These are phyloP conservation scores for Lasiosphaeriaceae sp. DNA, from an alignment of 495 filamentous ascomycete species.

Conservation along the genomic window DNA sequence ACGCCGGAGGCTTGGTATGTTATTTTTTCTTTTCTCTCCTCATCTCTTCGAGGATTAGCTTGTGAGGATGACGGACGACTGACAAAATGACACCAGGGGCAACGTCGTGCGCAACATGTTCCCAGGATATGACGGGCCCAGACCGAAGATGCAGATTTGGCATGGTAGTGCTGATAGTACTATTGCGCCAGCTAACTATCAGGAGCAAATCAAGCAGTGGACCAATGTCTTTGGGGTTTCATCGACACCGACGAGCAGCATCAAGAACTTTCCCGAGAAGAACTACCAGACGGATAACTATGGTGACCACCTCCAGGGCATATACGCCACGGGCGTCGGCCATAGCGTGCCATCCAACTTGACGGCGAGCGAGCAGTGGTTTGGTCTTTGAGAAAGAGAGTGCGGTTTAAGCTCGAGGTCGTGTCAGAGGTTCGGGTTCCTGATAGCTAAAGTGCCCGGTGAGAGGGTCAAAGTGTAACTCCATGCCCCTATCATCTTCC, in stretches of 20 bases:
- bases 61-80: background rate
- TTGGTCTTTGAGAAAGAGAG: conserved; percentile 25
- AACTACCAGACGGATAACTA: conserved; percentile 37
- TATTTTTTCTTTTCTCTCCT: background rate
- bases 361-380: conserved; percentile 36
- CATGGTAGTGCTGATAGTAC: conserved; percentile 47
- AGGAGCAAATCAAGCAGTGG: conserved; percentile 52
- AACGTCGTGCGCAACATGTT: conserved; percentile 44
- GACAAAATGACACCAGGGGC: conserved; percentile 10
- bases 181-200: conserved; percentile 43
- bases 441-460: background rate
- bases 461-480: background rate
- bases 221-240: conserved; percentile 42
- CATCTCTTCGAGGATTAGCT: too few relatives aligned
- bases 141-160: conserved; percentile 55
- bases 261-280: conserved; percentile 32
- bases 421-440: too few relatives aligned
- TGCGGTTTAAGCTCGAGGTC: background rate
- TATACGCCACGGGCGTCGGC: conserved; percentile 37
- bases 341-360: conserved; percentile 36
- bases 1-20: conserved; percentile 35
- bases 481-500: background rate
- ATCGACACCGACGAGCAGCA: conserved; percentile 25
- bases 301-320: conserved; percentile 35
- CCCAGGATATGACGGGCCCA: conserved; percentile 40